Evolutionary conservation across 1,284 basidiomycete genomes (phyloP), one percentile per base, ranked within the genome.

Genomic region (Marasmius sp.): DNA sequence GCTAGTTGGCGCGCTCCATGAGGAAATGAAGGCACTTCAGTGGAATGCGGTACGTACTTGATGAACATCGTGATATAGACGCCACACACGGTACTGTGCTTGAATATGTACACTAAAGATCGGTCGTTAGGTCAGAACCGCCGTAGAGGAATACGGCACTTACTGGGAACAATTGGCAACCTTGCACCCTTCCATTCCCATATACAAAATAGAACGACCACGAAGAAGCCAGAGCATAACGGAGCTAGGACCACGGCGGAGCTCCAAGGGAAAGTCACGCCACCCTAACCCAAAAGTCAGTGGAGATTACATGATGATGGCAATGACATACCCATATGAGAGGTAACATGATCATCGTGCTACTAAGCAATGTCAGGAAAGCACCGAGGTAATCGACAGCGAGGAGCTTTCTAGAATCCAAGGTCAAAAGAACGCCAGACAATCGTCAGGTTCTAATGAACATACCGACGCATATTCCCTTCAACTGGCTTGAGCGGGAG

Each of bases 171-270:
- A 54, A 90, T 87, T 0, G 91, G 89, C 7, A 93, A 77, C 43
- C 74, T 75, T 0, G 89, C 87, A 0, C 86, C 78, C 69, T 85
- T 88, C 81, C 86, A 88, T 74, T 94, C 91, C 81, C 89, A 91
- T 16, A 87, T 57, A 56, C 89, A 83, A 71, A 93, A 93, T 1
- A 89, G 60, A 0, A 68, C 74, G 10, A 86, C 72, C 1, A 89
- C 77, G 2, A 84, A 65, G 11, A 85, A 65, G 0, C 90, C 88
- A 0, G 85, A 80, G 51, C 84, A 73, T 1, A 93, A 73, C 0
- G 88, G 84, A 0, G 80, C 88, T 18, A 92, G 74, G 12, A 92
- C 86, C 0, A 84, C 75, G 0, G 85, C 80, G 0, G 88, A 90
- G 7, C 72, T 76, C 88, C 89, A 91, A 4, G 88, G 81, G 66